A percentile compares a stretch with the other conserved stretches of the same genome.
These are phyloP conservation scores for Coffea eugenioides DNA, from an alignment of 257 asterid genomes.

Conservation along the genomic window DNA sequence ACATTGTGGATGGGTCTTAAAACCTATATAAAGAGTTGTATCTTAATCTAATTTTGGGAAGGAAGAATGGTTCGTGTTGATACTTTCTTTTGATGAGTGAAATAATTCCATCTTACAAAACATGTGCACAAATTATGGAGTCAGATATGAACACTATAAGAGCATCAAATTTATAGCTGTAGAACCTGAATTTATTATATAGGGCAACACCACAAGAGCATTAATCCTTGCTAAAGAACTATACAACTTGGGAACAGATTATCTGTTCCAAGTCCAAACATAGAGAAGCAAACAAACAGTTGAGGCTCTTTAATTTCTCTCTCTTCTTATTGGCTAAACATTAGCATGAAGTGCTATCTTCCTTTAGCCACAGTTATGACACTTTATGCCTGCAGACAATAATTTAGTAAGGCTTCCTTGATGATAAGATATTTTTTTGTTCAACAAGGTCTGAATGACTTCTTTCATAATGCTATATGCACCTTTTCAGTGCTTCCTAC, in stretches of 20 bases:
- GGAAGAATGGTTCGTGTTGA: background rate
- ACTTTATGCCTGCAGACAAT: background rate
- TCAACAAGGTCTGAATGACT: background rate
- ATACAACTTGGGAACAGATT: too few species aligned
- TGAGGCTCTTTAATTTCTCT: background rate
- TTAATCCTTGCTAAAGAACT: too few species aligned
- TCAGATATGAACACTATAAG: background rate
- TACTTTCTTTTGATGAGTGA: background rate
- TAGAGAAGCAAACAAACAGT: background rate
- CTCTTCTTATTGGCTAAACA: background rate
- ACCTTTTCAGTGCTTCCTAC: background rate
- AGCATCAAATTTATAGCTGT: background rate
- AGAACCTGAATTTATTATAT: background rate
- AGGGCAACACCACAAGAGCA: too few species aligned
- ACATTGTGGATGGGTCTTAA: background rate
- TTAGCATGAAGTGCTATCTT: background rate
- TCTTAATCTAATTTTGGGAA: background rate
- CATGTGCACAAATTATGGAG: background rate
- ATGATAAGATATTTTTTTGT: background rate
- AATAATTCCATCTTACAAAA: background rate
- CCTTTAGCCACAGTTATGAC: background rate
- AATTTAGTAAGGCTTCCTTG: background rate
- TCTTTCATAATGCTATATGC: too few species aligned
- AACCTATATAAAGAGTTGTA: background rate
- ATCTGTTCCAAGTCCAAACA: too few species aligned